phyloP scores from a whole-genome alignment of 768 basidiomycete species.

The Thelephora ganbajun region DNA sequence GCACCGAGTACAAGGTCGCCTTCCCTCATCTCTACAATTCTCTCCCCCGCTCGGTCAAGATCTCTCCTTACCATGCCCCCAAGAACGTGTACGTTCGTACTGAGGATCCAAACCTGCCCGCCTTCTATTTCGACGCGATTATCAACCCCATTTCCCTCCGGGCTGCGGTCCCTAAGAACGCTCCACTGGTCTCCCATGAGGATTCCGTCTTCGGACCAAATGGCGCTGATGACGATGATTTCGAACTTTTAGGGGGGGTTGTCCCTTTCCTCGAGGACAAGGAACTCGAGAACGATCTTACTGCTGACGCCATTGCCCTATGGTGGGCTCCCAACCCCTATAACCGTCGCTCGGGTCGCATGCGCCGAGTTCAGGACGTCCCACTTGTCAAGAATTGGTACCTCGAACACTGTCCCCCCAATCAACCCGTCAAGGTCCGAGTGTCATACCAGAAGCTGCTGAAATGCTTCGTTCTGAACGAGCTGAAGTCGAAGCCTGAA shows the following conservation, averaged over 20 bases:
- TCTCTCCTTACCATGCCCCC: constrained; percentile 83
- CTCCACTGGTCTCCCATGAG: constrained; percentile 75
- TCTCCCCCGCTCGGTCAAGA: constrained; percentile 83
- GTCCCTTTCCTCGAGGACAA: constrained; percentile 72
- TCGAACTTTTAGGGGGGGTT: constrained; percentile 67
- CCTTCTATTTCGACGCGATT: constrained; percentile 97
- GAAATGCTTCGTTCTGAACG: constrained; percentile 92
- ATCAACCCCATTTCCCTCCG: constrained; percentile 96
- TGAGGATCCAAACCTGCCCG: constrained; percentile 97
- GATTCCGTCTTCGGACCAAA: constrained; percentile 87
- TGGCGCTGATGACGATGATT: constrained; percentile 73
- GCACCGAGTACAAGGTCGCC: constrained; percentile 98
- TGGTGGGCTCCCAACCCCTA: constrained; percentile 99
- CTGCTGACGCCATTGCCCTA: constrained; percentile 91
- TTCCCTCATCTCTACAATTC: constrained; percentile 99
- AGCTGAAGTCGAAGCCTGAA: constrained; percentile 75
- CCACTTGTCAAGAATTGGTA: constrained; percentile 98
- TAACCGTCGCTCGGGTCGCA: constrained; percentile 80
- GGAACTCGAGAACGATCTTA: constrained; percentile 77
- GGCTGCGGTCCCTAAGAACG: constrained; percentile 71
- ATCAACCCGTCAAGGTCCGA: constrained; percentile 93
- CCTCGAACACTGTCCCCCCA: constrained; percentile 93
- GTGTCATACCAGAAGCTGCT: constrained; percentile 98
- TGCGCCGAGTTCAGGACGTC: constrained; percentile 88
- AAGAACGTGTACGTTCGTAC: constrained; percentile 99